These are phyloP conservation scores for Suillus brevipes DNA, from an alignment of 768 basidiomycete species.

Conservation along the genomic window DNA sequence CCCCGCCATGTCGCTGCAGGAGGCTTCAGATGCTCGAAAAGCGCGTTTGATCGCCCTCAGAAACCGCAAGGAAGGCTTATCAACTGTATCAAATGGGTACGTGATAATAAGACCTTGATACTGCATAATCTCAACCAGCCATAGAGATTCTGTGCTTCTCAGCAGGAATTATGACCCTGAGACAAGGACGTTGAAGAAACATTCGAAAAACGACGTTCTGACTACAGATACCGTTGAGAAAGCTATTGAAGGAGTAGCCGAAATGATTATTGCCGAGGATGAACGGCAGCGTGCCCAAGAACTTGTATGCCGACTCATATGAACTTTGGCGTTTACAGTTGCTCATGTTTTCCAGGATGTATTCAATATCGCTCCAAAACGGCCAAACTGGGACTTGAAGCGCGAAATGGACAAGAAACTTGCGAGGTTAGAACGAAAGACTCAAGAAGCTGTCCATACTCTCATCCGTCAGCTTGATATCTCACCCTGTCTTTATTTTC, in stretches of 20 bases:
- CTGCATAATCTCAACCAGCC: constrained; percentile 17
- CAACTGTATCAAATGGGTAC: constrained; percentile 42
- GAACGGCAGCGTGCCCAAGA: constrained; percentile 84
- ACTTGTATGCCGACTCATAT: constrained; percentile 53
- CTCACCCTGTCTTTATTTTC: constrained; percentile 8
- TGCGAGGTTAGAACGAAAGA: constrained; percentile 85
- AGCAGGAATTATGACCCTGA: constrained; percentile 90
- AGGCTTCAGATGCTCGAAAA: constrained; percentile 79
- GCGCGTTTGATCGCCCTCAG: constrained; percentile 76
- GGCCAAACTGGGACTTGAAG: constrained; percentile 95
- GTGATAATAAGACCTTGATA: constrained; percentile 19
- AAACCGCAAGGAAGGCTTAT: constrained; percentile 65
- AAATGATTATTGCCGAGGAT: constrained; percentile 84
- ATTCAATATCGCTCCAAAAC: constrained; percentile 96
- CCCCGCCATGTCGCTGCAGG: constrained; percentile 61
- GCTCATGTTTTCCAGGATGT: constrained; percentile 59
- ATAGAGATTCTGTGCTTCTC: constrained; percentile 53
- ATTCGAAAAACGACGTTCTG: constrained; percentile 52
- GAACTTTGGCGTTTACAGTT: constrained; percentile 2
- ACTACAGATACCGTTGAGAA: constrained; percentile 87
- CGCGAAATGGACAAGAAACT: constrained; percentile 91
- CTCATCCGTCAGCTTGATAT: constrained; percentile 73
- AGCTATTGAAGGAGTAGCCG: constrained; percentile 78
- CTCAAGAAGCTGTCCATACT: constrained; percentile 89
- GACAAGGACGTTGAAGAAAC: constrained; percentile 76